These are phyloP conservation scores for Aristolochia californica DNA, from an alignment of 164 flowering plant species.

Conservation along the genomic window DNA sequence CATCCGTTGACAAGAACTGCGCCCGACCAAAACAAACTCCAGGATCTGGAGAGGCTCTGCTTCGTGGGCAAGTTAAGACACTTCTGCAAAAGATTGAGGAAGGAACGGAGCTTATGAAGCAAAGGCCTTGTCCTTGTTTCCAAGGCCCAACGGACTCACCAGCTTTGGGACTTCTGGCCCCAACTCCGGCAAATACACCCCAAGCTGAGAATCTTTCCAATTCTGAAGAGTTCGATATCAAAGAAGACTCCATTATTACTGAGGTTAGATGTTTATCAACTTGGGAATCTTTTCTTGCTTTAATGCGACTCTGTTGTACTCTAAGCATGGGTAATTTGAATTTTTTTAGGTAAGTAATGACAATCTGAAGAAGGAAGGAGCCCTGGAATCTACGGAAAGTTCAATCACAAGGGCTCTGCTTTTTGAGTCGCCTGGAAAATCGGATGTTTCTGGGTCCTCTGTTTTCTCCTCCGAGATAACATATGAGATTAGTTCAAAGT, in stretches of 20 bases:
- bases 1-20: conserved; percentile 38
- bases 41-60: conserved; percentile 78
- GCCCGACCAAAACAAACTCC: conserved; percentile 38
- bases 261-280: conserved; percentile 24
- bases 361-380: conserved; percentile 14
- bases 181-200: conserved; percentile 65
- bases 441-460: conserved; percentile 36
- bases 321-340: conserved; percentile 6
- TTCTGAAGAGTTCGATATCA: not conserved
- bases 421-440: conserved; percentile 62
- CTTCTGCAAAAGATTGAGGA: conserved; percentile 83
- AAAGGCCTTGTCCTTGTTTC: conserved; percentile 17
- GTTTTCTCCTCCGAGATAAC: conserved; percentile 37
- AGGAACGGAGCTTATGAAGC: conserved; percentile 48
- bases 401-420: conserved; percentile 41
- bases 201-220: conserved; percentile 23
- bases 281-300: not conserved
- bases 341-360: conserved; percentile 6
- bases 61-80: conserved; percentile 75
- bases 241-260: conserved; percentile 20
- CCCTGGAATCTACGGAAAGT: conserved; percentile 25
- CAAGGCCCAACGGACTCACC: conserved; percentile 31
- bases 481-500: conserved; percentile 7
- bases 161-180: conserved; percentile 35
- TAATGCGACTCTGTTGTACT: not conserved